Base-by-base conservation (phyloP, 768 basidiomycete genomes). In the Macrocybe gigantea region DNA sequence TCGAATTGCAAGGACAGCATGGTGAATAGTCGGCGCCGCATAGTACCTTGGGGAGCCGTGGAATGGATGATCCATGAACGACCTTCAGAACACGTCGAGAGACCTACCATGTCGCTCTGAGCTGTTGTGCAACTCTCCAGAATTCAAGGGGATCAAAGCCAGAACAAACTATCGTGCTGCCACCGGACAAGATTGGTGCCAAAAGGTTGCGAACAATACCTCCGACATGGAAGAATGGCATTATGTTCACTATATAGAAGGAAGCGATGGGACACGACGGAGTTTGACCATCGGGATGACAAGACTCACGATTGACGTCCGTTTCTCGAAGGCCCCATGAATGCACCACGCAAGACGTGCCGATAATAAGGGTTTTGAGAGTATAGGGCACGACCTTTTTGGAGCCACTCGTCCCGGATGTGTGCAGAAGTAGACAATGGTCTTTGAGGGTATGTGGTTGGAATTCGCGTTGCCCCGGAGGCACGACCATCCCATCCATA, bases 151-250 rank as follows among this genome's bases (percentile, higher is more conserved):
- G 72, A 49, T 76, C 74, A 60, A 81, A 81, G 3, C 75, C 77
- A 9, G 68, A 59, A 42, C 78, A 79, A 60, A 82, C 72, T 51
- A 80, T 75, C 2, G 79, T 66, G 48, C 72, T 72, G 10, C 77
- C 77, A 5, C 77, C 75, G n/a, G 77, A 73, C 45, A 78, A 64
- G 2, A 80, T 60, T 7, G 80, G 78, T n/a, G 79, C 75, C 13
- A 79, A 66, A 13, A 82, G 67, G 56, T 78, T 80, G 41, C 77
- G 74, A 35, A 80, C 73, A 41, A 82, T 75, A 14, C 80, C 80
- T 30, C 80, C 79, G 36, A 81, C 78, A 53, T 79, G 78, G 64
- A 80, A 80, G 15, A 78, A 65, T 38, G 79, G 79, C 80, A 76
- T 78, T 66, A 76, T 66, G 41, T 69, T 70, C 51, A 71, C 71